Base-by-base conservation (phyloP, 1,284 basidiomycete species). In the Pseudozyma sp. region DNA sequence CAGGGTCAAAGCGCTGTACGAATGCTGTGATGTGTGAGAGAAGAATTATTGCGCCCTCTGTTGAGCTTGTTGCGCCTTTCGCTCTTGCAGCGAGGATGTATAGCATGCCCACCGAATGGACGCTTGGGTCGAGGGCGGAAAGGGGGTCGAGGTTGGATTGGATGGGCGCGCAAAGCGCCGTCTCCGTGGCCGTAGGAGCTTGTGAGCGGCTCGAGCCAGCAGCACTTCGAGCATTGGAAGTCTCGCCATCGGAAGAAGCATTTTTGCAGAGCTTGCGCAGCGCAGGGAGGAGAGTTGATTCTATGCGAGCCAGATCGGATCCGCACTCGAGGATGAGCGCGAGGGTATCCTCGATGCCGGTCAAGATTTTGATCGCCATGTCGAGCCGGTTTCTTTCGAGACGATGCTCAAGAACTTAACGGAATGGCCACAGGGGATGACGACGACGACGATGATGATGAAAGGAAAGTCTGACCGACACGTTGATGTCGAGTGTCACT, bases 261-360 rank as follows among this genome's bases (percentile, higher is more conserved):
- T 42, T 46, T 37, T 44, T 40, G 53, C 64, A 50, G 17, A 69
- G 64, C 60, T 68, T 67, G 33, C 61, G 54, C 3, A 77, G 70
- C 9, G 70, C 59, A 5, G 70, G 75, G 4, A 73, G 58, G 7
- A 77, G 64, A 14, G 39, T 57, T 3, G 57, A 48, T n/a, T 70
- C 42, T 42, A 77, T 53, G 14, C 54, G 50, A 8, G 33, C 40
- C 29, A 52, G 44, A 29, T 70, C 55, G 31, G 33, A 14, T 6
- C 52, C 67, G 55, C 70, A 73, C 19, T 67, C 60, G 34, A 70
- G 67, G 42, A 69, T 65, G 63, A 77, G 75, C 0, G 75, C 63
- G 42, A 77, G 61, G 5, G 67, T 52, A 43, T 77, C 75, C 50
- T 77, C 70, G 42, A 77, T 70, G n/a, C 56, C 56, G 24, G 48